phyloP scores from a whole-genome alignment of 139 green algal genomes.

The Tetradesmus lagerheimii region DNA sequence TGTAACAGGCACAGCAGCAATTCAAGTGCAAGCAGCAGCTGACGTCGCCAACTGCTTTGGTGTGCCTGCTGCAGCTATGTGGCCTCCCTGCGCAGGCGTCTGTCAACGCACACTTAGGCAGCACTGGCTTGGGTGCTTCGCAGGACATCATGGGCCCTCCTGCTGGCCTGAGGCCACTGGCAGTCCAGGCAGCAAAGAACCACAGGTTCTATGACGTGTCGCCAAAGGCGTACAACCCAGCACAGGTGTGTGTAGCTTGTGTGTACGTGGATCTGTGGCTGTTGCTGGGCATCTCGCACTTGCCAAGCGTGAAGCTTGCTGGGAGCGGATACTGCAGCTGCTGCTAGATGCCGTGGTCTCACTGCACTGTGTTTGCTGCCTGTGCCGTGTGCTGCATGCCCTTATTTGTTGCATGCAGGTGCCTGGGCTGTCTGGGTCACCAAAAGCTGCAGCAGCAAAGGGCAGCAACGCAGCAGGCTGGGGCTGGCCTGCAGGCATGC shows the following conservation, averaged over 20 bases:
- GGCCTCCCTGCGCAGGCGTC: not conserved
- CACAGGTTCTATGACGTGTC: conserved; percentile 31
- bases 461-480: not conserved
- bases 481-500: not conserved
- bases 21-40: not conserved
- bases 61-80: not conserved
- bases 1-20: not conserved
- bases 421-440: not conserved
- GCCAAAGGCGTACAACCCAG: not conserved
- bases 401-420: not conserved
- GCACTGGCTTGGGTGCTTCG: not conserved
- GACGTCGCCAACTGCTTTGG: not conserved
- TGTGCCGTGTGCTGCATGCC: not conserved
- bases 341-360: not conserved
- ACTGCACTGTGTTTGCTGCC: not conserved
- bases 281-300: too few species aligned
- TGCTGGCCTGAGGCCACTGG: not conserved
- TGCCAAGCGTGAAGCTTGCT: not conserved
- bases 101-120: not conserved
- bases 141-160: not conserved
- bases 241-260: conserved; percentile 6
- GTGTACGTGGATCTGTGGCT: too few species aligned
- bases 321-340: not conserved
- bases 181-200: not conserved
- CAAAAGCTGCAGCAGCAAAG: not conserved